Evolutionary conservation across 1,284 basidiomycete genomes (phyloP).

Genomic region (Apiotrichum siamense): DNA sequence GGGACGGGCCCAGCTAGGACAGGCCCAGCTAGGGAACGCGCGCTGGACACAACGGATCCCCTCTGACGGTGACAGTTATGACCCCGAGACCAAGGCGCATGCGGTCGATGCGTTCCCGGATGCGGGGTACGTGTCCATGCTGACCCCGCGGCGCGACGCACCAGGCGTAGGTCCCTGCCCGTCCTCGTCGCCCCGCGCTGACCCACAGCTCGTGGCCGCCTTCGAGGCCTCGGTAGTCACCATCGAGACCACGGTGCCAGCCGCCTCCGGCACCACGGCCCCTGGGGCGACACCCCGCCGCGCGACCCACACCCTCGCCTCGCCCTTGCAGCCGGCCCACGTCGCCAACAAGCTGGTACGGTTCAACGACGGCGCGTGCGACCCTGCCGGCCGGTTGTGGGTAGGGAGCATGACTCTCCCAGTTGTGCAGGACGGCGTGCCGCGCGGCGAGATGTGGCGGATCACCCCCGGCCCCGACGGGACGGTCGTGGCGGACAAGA

Average conservation of each 20-base stretch:
- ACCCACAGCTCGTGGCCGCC: constrained; percentile 11
- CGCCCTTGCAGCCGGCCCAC: constrained; percentile 18
- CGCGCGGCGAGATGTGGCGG: constrained; percentile 33
- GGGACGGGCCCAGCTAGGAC: background rate
- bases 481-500: constrained; percentile 7
- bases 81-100: constrained; percentile 27
- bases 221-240: constrained; percentile 15
- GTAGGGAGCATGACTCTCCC: constrained; percentile 32
- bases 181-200: background rate
- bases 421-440: constrained; percentile 15
- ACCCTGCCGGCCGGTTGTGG: constrained; percentile 38
- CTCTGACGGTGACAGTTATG: constrained; percentile 25
- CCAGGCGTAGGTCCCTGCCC: constrained; percentile 27
- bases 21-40: too few relatives aligned
- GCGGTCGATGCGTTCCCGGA: constrained; percentile 34
- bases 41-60: too few relatives aligned
- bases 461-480: constrained; percentile 34
- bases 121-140: constrained; percentile 24
- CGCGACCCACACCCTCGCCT: constrained; percentile 10
- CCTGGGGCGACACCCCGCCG: background rate
- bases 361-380: constrained; percentile 47
- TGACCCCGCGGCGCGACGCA: constrained; percentile 27
- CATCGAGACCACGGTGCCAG: constrained; percentile 4
- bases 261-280: too few relatives aligned
- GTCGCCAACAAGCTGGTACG: constrained; percentile 22